These are phyloP conservation scores for Russula vinacea DNA, from an alignment of 768 basidiomycete genomes.

Conservation along the genomic window DNA sequence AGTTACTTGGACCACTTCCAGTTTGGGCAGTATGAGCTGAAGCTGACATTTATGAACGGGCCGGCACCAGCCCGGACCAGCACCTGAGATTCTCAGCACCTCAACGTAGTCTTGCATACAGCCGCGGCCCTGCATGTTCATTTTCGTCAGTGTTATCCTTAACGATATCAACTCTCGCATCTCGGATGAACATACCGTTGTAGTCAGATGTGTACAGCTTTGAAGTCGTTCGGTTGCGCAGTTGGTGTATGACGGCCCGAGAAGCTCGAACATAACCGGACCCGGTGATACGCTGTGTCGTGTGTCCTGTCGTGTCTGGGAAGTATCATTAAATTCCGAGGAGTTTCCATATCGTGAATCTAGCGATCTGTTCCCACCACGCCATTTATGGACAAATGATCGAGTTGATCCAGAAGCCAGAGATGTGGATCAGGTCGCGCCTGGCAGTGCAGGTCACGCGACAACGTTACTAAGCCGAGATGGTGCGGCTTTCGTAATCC, in stretches of 20 bases:
- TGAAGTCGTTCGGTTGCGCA: too few species aligned
- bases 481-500: too few species aligned
- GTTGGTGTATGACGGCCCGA: too few species aligned
- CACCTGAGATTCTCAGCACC: too few species aligned
- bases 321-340: neutral
- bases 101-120: too few species aligned
- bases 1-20: neutral
- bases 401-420: neutral
- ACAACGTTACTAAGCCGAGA: neutral
- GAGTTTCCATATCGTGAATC: neutral
- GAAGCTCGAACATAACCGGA: too few species aligned
- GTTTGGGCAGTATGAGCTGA: neutral
- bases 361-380: neutral
- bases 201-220: too few species aligned
- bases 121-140: too few species aligned
- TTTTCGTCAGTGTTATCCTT: too few species aligned
- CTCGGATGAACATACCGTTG: too few species aligned
- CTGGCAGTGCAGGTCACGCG: neutral
- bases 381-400: neutral
- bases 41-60: neutral
- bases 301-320: neutral
- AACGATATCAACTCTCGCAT: too few species aligned
- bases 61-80: neutral
- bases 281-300: too few species aligned
- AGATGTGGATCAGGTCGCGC: neutral